Evolutionary conservation across 176 grass and related monocot genomes (phyloP).

Genomic region (Elaeis guineensis): DNA sequence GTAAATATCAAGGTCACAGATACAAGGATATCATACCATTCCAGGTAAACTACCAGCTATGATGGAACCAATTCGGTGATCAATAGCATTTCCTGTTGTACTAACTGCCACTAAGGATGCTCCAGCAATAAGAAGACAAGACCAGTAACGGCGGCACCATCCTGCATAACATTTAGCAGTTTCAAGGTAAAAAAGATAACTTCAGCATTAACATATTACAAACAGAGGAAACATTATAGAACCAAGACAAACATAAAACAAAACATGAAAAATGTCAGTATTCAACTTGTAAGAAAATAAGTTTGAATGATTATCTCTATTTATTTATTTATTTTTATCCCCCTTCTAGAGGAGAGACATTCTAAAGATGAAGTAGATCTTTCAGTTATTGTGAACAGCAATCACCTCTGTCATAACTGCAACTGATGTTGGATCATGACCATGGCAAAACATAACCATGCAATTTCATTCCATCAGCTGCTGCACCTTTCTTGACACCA

Average conservation of each 20-base stretch:
- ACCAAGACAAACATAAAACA: no score
- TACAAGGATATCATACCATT: slow-evolving; percentile 46
- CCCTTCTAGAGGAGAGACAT: no score
- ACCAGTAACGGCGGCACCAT: slow-evolving; percentile 74
- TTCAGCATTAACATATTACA: not conserved
- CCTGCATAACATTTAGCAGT: slow-evolving; percentile 32
- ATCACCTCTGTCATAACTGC: slow-evolving; percentile 91
- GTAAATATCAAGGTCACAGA: no score
- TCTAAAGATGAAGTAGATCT: not conserved
- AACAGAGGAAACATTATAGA: no score
- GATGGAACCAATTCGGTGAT: slow-evolving; percentile 90
- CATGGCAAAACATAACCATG: slow-evolving; percentile 89
- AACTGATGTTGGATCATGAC: slow-evolving; percentile 98
- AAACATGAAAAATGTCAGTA: not conserved
- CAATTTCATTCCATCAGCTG: slow-evolving; percentile 68
- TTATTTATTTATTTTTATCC: no score
- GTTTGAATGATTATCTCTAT: no score
- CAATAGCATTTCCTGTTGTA: slow-evolving; percentile 79
- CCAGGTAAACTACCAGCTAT: slow-evolving; percentile 82
- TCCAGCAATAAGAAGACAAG: slow-evolving; percentile 67
- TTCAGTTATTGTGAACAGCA: slow-evolving; percentile 11
- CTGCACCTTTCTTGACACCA: slow-evolving; percentile 87
- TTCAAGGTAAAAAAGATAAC: not conserved
- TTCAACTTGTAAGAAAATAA: no score
- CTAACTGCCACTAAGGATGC: slow-evolving; percentile 82